Base-by-base conservation (phyloP, 768 basidiomycete species). In the Amanita phalloides region DNA sequence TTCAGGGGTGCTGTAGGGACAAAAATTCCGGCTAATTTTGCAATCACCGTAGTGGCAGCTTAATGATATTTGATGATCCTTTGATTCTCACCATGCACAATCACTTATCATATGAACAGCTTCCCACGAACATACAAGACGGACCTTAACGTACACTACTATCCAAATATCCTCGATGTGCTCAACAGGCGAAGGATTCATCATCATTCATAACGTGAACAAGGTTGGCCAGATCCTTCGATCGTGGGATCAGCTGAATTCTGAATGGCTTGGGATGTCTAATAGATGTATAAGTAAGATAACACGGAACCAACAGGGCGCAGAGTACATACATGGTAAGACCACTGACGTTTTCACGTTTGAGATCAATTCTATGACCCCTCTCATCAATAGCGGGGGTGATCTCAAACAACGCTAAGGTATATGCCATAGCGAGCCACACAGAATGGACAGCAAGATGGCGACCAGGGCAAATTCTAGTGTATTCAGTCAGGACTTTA, bases 371-470 rank as follows among this genome's bases (percentile, higher is more conserved):
- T 25, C 61, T 57, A 2, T 55, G 55, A 2, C 62, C 62, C 32
- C 55, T 36, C 17, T 53, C 53, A 45, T 61, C 61, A 11, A 56
- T 54, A 8, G 56, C 57, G 26, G 55, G 54, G 1, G 36, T 46
- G 35, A 64, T 58, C 28, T 60, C 53, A 46, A 60, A 64, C 1
- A 58, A 51, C 6, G 59, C 50, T 17, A 62, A 37, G 21, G 62
- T 53, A 36, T 60, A 56, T 9, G 57, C 56, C 49, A 62, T 62
- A 11, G 59, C 56, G 28, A 60, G 58, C 45, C 62, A 60, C 14
- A 59, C 49, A 56, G 62, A 61, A 20, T 55, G 49, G 20, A 61
- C 58, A 8, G 61, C 63, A 46, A 62, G 61, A 51, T 61, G 56
- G 37, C 60, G 55, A 28, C 63, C 63, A 3, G 61, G 61, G 42